Base-by-base conservation (phyloP, 139 green algal genomes). In the Gonium pectorale region DNA sequence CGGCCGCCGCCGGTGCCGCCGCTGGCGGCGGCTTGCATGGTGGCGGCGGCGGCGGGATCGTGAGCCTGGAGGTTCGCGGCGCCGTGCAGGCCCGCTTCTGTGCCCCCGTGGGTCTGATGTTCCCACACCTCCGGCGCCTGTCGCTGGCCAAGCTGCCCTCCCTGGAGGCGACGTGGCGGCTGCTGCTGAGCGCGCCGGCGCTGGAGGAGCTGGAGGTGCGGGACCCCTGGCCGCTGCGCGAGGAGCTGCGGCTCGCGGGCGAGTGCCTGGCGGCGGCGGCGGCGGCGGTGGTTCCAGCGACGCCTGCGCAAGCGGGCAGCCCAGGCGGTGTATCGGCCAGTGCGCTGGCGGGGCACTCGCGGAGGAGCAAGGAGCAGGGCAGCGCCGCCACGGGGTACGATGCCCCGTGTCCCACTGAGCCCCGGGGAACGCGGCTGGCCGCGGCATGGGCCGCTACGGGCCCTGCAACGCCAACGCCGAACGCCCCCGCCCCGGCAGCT, bases 51-150 rank as follows among this genome's bases (percentile, higher is more conserved):
- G 13, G 19, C 46, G 44, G 69, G 29, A 19, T 78, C 29, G 44
- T 5, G n/a, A 78, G 69, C 69, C 69, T 78, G 29, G 44, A 19
- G 3, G 69, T 78, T 3, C n/a, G 29, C 29, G 4, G 44, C 44
- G 63, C 44, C 46, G 11, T 78, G 29, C 44, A 64, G 69, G 11
- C 46, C 2, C 69, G 27, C 29, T 44, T 15, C 31, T 78, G 69
- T 17, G 37, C 69, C n/a, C 69, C 44, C 2, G n/a, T 78, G 69
- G 69, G 69, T 31, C 69, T 78, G 52, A 78, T 63, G 44, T 78
- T 78, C 46, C 69, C 69, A 29, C 5, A 19, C 9, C 69, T 78
- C 15, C 44, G n/a, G 29, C 69, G 19, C 31, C 69, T 78, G 44
- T 29, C n/a, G 29, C 46, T 78, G 29, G 33, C 29, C 44, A 78